Evolutionary conservation across 371 early-diverging fungal genomes (phyloP).

Genomic region (Batkoa obscura): DNA sequence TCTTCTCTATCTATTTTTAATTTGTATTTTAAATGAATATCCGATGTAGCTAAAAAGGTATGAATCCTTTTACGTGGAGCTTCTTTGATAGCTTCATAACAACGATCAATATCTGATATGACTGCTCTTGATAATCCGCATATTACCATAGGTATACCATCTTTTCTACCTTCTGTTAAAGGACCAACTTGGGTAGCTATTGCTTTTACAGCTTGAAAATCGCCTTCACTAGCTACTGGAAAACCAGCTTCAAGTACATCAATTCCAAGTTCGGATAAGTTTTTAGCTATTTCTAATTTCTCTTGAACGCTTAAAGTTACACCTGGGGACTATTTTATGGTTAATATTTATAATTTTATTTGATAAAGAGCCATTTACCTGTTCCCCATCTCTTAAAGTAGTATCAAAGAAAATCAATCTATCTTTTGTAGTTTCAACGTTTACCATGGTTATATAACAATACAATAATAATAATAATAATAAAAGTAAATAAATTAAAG

Average conservation of each 20-base stretch:
- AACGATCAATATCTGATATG: constrained; percentile 65
- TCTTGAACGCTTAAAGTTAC: constrained; percentile 80
- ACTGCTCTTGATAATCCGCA: constrained; percentile 82
- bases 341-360: neutral
- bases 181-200: constrained; percentile 83
- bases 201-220: constrained; percentile 85
- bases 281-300: constrained; percentile 83
- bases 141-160: constrained; percentile 68
- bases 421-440: no score
- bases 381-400: constrained; percentile 89
- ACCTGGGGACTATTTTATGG: constrained; percentile 59
- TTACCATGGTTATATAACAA: no score
- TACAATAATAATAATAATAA: no score
- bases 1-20: constrained; percentile 72
- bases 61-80: constrained; percentile 82
- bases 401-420: constrained; percentile 46
- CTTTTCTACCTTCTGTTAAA: constrained; percentile 58
- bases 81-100: constrained; percentile 66
- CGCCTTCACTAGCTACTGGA: constrained; percentile 80
- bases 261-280: constrained; percentile 77
- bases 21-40: constrained; percentile 85
- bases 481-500: no score
- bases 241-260: constrained; percentile 91
- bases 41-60: constrained; percentile 87
- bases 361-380: constrained; percentile 34